Evolutionary conservation across 495 filamentous ascomycete genomes (phyloP).

Genomic region (Bombardia bombarda): DNA sequence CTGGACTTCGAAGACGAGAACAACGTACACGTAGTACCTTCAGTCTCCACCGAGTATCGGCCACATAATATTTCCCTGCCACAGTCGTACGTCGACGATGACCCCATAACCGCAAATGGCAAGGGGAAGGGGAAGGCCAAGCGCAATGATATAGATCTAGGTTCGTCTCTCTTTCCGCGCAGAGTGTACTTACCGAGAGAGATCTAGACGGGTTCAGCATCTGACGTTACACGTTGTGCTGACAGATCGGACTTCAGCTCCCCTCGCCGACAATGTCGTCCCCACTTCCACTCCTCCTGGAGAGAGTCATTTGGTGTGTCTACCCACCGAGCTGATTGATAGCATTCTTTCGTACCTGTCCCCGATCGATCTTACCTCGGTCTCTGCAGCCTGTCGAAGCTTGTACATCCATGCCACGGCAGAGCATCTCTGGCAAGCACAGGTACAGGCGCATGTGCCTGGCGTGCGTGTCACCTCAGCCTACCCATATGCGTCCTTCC

Average conservation of each 20-base stretch:
- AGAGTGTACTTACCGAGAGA: too few relatives aligned
- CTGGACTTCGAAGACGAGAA: background rate
- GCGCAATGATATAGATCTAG: too few relatives aligned
- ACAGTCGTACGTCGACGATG: background rate
- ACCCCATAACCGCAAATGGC: too few relatives aligned
- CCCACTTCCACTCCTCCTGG: background rate
- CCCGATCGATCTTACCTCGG: constrained; percentile 45
- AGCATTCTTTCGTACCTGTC: constrained; percentile 53
- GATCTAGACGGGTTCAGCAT: too few relatives aligned
- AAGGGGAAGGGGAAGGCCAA: too few relatives aligned
- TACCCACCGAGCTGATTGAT: constrained; percentile 59
- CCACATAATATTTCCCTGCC: background rate
- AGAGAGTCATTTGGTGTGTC: constrained; percentile 25
- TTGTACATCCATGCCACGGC: constrained; percentile 43
- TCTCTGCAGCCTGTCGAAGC: constrained; percentile 47
- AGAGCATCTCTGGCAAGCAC: constrained; percentile 55
- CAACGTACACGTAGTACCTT: background rate
- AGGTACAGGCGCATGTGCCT: constrained; percentile 57
- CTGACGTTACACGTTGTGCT: too few relatives aligned
- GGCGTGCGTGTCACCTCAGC: constrained; percentile 42
- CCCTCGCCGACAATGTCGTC: too few relatives aligned
- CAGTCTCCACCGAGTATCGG: background rate
- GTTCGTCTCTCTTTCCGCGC: too few relatives aligned
- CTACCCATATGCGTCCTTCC: constrained; percentile 52
- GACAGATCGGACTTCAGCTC: too few relatives aligned